Evolutionary conservation across 495 filamentous ascomycete genomes (phyloP), one percentile per base, ranked within the genome.

Genomic region (Aspergillus diversus): DNA sequence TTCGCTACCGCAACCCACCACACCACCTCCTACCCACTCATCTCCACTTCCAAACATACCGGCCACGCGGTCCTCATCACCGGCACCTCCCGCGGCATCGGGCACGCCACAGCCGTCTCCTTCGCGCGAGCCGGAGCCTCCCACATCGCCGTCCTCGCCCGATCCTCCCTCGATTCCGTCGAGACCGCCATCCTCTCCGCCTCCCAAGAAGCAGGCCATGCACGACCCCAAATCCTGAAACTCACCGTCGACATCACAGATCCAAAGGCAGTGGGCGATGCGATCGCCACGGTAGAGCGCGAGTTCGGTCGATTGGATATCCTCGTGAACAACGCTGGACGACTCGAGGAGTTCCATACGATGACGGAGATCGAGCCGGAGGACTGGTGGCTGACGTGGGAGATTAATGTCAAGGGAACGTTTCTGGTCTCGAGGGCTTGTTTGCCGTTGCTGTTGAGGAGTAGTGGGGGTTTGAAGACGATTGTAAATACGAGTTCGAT

Each of bases 1-100:
- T 27, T 27, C 21, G 21, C 21, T 2, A 39, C 37, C 7, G 37
- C 37, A 39, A 39, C 37, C 21, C 21, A 27, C 2, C 21, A 27
- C 21, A 27, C 21, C 1, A 27, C 15, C 46, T 16, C 80, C 33
- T 84, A 85, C 65, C 77, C 79, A 5, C 73, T 70, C 31, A 84
- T 83, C 59, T n/a, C 54, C 33, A 75, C 71, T 11, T 64, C 67
- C 9, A 49, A 77, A 16, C 70, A 78, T 9, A 57, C 49, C 4
- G 77, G 76, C 7, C 79, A 80, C 49, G 67, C 67, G 4, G 73
- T 84, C 43, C 69, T 86, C 60, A 77, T 85, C 57, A 82, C 73
- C 7, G 82, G 83, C 1, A 83, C 80, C 0, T 79, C 75, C n/a
- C 79, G 74, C 46, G 82, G 83, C 7, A 72, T 86, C 37, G 83